Base-by-base conservation (phyloP, 768 basidiomycete species). In the Tephrocybe sp. region DNA sequence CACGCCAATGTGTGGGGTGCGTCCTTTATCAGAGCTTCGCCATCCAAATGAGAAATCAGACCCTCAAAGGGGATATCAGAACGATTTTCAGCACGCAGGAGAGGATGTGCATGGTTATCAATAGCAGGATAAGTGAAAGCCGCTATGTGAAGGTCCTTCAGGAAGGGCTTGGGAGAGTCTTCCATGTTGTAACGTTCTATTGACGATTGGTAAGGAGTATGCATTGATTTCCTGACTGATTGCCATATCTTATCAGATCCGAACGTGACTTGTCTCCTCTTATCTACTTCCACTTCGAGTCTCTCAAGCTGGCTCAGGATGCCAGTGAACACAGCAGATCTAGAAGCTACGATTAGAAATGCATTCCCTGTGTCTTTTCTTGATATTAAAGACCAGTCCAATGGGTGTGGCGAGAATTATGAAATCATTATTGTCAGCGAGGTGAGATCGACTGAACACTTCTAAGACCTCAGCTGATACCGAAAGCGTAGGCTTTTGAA, bases 361-460 rank as follows among this genome's bases (percentile, higher is more conserved):
- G 77, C 79, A 1, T 77, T 90, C 45, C 77, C 80, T 1, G 79
- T 90, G 35, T 65, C 71, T 2, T 83, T 89, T 60, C 76, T 92
- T 12, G 79, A 89, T 60, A 84, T 93, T 44, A 72, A 83, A 56
- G 90, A 92, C 64, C 77, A 80, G 57, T 91, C 89, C 0, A 87
- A 74, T 57, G 89, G 89, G 5, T 93, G 91, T 58, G 90, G 91
- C 2, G 82, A 89, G 56, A 91, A 74, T 64, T 92, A 89, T 60
- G 70, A 81, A 0, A 76, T 92, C 23, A 61, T 87, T 22, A 74
- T 93, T 26, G 89, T 93, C 58, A 91, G 88, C 71, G 81, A 86
- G 62, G 87, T 85, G 53, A 33, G 76, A 67, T n/a, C n/a, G 33
- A 36, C n/a, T 20, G 30, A 17, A 32, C 4, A 13, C 14, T 6